A percentile compares a stretch with the other conserved stretches of the same genome.
phyloP scores from a whole-genome alignment of 2,329 filamentous ascomycete species.

The Colletotrichum cordylinicola region DNA sequence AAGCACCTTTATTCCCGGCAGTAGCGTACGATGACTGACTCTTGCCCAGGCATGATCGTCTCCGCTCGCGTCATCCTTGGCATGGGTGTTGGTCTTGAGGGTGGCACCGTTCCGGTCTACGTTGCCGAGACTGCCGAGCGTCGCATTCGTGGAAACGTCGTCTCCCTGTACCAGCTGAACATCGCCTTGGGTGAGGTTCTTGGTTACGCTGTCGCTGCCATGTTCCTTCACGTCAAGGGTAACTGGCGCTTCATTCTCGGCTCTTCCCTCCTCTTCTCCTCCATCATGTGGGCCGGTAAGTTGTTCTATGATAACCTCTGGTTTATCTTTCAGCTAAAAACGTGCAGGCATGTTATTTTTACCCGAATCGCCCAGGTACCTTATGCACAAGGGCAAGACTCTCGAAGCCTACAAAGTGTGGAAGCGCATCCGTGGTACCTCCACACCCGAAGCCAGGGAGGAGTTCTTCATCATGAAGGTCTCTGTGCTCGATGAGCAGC shows the following conservation, averaged over 20 bases:
- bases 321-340: accelerated
- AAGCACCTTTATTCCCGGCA: background rate
- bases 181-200: constrained; percentile 78
- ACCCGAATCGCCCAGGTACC: constrained; percentile 71
- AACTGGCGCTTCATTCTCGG: constrained; percentile 80
- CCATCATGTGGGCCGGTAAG: constrained; percentile 45
- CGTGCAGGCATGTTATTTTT: constrained; percentile 68
- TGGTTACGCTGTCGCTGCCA: constrained; percentile 75
- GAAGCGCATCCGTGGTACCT: constrained; percentile 73
- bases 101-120: constrained; percentile 77
- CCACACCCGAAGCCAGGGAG: constrained; percentile 61
- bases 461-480: constrained; percentile 77
- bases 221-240: constrained; percentile 72
- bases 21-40: constrained; percentile 22
- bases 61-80: constrained; percentile 72
- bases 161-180: constrained; percentile 78
- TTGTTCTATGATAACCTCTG: background rate
- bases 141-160: constrained; percentile 72
- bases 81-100: constrained; percentile 74
- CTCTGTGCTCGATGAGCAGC: constrained; percentile 63
- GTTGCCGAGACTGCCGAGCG: constrained; percentile 76
- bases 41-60: constrained; percentile 63
- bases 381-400: constrained; percentile 68
- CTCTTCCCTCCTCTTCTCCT: constrained; percentile 71
- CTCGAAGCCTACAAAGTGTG: constrained; percentile 63